Base-by-base conservation (phyloP, 106 monocot genomes). In the Vanilla planifolia region DNA sequence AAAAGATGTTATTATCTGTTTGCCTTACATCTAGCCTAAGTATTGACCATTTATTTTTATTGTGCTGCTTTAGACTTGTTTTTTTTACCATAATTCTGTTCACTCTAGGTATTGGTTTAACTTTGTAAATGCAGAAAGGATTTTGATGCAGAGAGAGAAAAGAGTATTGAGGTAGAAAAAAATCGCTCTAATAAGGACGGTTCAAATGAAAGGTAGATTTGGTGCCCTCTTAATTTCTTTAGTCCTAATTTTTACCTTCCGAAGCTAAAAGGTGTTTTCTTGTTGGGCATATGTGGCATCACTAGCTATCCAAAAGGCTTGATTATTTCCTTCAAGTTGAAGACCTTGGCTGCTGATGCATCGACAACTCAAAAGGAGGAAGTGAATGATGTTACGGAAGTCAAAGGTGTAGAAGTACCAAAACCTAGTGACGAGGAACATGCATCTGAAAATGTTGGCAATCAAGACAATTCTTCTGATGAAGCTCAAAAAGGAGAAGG, bases 241-340 rank as follows among this genome's bases (percentile, higher is more conserved):
- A 16, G 11, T 45, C n/a, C 17, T 17, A 22, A 4, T 56, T 2
- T 3, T 40, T 24, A 34, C 37, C 41, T 25, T 9, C 40, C 14
- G 7, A 9, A 9, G 7, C 1, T 40, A 7, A 40, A 9, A 7
- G 0, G 40, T 40, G 40, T 40, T 40, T 40, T 53, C 16, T 48
- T 25, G 11, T 35, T 26, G n/a, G 25, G 48, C 27, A 41, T 57
- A 22, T 67, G 5, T 62, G 34, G 3, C 19, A 5, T 62, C 51
- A 22, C 45, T 72, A 89, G 86, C 75, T 94, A 89, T 29, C 89
- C 77, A 19, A 94, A 80, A 71, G 94, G 94, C 11, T 55, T 89
- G 34, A 82, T 94, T 51, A 64, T 94, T 62, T 41, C 77, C 26
- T 94, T 94, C 33, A 80, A 86, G 65, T 65, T 94, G 73, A 89